Percentiles rank a stretch among this genome's conserved stretches.
These are phyloP conservation scores for Sorghum bicolor DNA, from an alignment of 176 grass and related monocot species.

Conservation along the genomic window DNA sequence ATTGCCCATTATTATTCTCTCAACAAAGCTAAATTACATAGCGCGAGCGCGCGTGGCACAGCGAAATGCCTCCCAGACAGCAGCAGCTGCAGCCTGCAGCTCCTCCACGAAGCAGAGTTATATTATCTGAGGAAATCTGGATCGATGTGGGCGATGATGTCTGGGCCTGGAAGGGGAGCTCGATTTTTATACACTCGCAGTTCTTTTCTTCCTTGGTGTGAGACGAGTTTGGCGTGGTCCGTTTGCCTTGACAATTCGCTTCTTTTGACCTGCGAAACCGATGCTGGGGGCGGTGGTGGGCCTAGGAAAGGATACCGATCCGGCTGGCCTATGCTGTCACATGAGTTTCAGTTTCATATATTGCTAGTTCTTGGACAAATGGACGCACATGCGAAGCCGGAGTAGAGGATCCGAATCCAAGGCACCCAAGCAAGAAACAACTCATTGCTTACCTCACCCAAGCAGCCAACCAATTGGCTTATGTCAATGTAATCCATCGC, in stretches of 20 bases:
- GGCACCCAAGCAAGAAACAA: not conserved
- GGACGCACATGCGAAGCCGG: not conserved
- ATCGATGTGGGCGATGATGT: not conserved
- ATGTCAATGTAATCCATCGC: too few species aligned
- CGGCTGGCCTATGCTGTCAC: not conserved
- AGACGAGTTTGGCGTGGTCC: not conserved
- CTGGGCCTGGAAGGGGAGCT: not conserved
- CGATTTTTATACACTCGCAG: not conserved
- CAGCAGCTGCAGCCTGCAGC: not conserved
- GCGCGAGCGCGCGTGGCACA: not conserved
- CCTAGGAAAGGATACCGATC: not conserved
- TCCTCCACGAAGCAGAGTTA: not conserved
- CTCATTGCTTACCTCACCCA: conserved; percentile 21
- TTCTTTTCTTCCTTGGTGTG: not conserved
- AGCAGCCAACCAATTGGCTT: not conserved
- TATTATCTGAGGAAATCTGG: not conserved
- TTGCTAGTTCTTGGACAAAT: not conserved
- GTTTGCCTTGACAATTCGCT: not conserved
- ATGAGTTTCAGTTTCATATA: too few species aligned
- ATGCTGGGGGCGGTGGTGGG: not conserved
- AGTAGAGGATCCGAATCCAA: not conserved
- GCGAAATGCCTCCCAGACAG: not conserved
- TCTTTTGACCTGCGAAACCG: not conserved
- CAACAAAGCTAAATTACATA: not conserved
- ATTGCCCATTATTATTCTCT: not conserved